Conservation (phyloP, 2,329 filamentous ascomycete genomes). For the Microascus cirrosus region DNA sequence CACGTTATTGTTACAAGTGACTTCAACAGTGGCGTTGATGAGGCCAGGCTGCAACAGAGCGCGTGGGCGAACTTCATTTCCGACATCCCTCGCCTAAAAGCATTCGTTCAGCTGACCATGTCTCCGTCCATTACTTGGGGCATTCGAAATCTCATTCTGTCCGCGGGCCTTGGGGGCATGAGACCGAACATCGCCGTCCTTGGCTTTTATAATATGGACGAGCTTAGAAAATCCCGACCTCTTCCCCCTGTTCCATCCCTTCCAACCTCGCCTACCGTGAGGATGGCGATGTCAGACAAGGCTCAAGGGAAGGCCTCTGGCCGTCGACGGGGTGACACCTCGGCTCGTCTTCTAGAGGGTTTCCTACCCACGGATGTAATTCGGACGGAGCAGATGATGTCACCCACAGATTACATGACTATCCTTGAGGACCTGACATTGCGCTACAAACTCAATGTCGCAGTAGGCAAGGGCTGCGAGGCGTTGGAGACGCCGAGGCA, state of each 20-base stretch:
- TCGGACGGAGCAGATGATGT: slow-evolving; percentile 56
- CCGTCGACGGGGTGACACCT: slow-evolving; percentile 40
- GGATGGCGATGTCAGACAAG: slow-evolving; percentile 15
- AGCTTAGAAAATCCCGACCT: slow-evolving; percentile 51
- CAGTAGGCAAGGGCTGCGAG: slow-evolving; percentile 72
- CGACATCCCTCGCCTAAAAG: slow-evolving; percentile 76
- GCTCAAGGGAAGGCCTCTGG: slow-evolving; percentile 16
- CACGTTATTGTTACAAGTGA: slow-evolving; percentile 82
- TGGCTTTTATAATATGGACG: slow-evolving; percentile 71
- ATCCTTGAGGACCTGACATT: slow-evolving; percentile 74
- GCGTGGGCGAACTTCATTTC: slow-evolving; percentile 77
- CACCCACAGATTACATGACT: slow-evolving; percentile 64
- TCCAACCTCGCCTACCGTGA: slow-evolving; percentile 22
- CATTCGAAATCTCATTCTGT: slow-evolving; percentile 69
- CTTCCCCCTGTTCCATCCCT: slow-evolving; percentile 44
- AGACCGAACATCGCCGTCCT: slow-evolving; percentile 77
- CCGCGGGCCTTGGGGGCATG: slow-evolving; percentile 78
- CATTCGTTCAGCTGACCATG: slow-evolving; percentile 78
- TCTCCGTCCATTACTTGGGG: slow-evolving; percentile 79
- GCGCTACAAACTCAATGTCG: slow-evolving; percentile 71
- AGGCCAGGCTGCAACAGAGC: slow-evolving; percentile 69
- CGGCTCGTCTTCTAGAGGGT: slow-evolving; percentile 43
- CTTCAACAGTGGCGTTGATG: slow-evolving; percentile 66
- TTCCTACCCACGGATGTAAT: slow-evolving; percentile 59
- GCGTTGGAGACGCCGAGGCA: slow-evolving; percentile 59